phyloP scores from a whole-genome alignment of 1,139 yeast genomes.

The Suhomyces chickasaworum region DNA sequence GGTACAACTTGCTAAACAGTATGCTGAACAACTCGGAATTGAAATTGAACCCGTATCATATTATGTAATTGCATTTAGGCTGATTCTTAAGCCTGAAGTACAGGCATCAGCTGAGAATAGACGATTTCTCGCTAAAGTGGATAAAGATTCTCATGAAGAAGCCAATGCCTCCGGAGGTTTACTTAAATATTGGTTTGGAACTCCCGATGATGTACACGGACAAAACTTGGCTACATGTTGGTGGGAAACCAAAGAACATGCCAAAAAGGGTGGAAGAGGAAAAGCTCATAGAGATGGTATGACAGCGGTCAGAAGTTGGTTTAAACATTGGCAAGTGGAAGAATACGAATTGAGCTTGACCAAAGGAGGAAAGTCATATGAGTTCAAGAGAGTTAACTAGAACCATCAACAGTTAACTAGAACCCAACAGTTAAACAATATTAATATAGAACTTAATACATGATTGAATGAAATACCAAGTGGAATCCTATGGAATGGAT shows the following conservation, averaged over 20 bases:
- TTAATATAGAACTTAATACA: too few species aligned
- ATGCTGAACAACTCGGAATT: conserved; percentile 16
- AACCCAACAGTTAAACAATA: too few species aligned
- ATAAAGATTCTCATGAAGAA: conserved; percentile 31
- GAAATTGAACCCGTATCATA: conserved; percentile 22
- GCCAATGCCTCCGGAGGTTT: conserved; percentile 36
- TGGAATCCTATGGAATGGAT: too few species aligned
- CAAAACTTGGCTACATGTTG: conserved; percentile 39
- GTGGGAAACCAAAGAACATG: conserved; percentile 31
- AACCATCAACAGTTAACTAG: too few species aligned
- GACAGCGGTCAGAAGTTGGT: conserved; percentile 31
- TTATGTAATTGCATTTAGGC: conserved; percentile 34
- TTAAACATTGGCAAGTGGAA: conserved; percentile 34
- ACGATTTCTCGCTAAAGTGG: conserved; percentile 25
- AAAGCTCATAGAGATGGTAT: conserved; percentile 32
- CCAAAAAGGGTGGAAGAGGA: conserved; percentile 33
- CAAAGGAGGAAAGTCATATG: conserved; percentile 6
- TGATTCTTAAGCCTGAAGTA: conserved; percentile 27
- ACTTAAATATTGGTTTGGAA: conserved; percentile 37
- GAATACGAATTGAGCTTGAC: conserved; percentile 24
- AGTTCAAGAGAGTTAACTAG: conserved; percentile 3
- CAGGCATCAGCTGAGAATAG: conserved; percentile 26
- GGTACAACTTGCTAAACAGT: conserved; percentile 19
- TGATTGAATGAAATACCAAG: too few species aligned
- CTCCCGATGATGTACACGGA: conserved; percentile 29